A percentile compares a stretch with the other conserved stretches of the same genome.
phyloP scores from a whole-genome alignment of 441 rosid species.

The Pelargonium fulgidum region DNA sequence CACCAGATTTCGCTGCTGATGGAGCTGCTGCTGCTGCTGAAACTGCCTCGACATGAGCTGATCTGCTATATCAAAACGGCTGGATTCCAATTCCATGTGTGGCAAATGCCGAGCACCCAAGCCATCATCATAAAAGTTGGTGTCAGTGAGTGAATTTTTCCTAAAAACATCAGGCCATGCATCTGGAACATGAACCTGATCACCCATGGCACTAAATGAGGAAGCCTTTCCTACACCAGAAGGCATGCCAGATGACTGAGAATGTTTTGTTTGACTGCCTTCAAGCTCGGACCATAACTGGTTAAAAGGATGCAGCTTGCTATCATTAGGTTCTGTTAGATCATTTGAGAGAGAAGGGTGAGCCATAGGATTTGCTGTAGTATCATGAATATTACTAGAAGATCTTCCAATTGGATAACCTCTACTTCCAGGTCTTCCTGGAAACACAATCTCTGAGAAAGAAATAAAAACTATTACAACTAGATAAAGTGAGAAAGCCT shows the following conservation, averaged over 20 bases:
- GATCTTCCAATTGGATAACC: conserved; percentile 35
- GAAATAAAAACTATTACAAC: neutral
- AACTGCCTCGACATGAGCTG: conserved; percentile 40
- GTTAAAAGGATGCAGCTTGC: conserved; percentile 70
- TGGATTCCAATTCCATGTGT: conserved; percentile 47
- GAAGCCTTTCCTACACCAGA: conserved; percentile 17
- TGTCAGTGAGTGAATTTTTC: conserved; percentile 31
- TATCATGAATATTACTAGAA: conserved; percentile 33
- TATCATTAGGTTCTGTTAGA: conserved; percentile 39
- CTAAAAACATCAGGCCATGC: conserved; percentile 44
- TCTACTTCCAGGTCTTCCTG: conserved; percentile 60
- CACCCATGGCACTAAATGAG: conserved; percentile 22
- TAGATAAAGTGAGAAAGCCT: neutral
- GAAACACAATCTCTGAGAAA: conserved; percentile 59
- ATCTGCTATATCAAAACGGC: conserved; percentile 45
- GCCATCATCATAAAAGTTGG: conserved; percentile 39
- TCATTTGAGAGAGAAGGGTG: conserved; percentile 38
- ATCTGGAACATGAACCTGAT: conserved; percentile 35
- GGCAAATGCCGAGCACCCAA: conserved; percentile 40
- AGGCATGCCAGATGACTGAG: conserved; percentile 37
- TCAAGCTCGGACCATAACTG: conserved; percentile 79
- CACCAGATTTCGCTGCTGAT: conserved; percentile 29
- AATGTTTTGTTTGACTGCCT: conserved; percentile 35
- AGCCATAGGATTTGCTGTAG: conserved; percentile 24
- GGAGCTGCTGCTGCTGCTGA: conserved; percentile 19